A percentile compares a stretch with the other conserved stretches of the same genome.
Conservation (phyloP, 73 alveolate species). For the Tetrahymena elliotti region DNA sequence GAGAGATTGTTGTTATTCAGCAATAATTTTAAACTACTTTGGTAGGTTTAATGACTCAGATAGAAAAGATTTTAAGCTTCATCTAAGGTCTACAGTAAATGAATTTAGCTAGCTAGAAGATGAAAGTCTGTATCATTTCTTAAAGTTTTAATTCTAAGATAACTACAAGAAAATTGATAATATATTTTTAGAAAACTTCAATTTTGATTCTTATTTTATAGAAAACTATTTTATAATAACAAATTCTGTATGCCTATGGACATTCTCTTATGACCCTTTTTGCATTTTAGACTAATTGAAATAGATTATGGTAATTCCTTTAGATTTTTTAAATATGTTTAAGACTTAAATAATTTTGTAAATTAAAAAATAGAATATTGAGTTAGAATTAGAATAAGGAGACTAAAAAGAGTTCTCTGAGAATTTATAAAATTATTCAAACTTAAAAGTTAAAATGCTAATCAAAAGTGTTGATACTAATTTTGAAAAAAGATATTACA, state of each 20-base stretch:
- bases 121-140: neutral
- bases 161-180: neutral
- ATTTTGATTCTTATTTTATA: neutral
- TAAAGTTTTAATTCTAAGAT: neutral
- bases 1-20: neutral
- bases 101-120: neutral
- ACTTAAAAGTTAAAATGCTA: neutral
- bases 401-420: neutral
- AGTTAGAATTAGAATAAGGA: neutral
- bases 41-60: neutral
- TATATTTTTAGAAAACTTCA: neutral
- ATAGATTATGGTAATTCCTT: neutral
- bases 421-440: neutral
- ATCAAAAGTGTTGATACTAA: neutral
- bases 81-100: neutral
- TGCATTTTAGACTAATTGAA: neutral
- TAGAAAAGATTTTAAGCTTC: neutral
- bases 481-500: neutral
- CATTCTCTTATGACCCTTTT: neutral
- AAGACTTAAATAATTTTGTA: no score
- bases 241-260: neutral
- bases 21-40: neutral
- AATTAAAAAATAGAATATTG: neutral
- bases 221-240: neutral
- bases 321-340: no score